Evolutionary conservation across 495 filamentous ascomycete species (phyloP).

Genomic region (Podospora pseudocomata): DNA sequence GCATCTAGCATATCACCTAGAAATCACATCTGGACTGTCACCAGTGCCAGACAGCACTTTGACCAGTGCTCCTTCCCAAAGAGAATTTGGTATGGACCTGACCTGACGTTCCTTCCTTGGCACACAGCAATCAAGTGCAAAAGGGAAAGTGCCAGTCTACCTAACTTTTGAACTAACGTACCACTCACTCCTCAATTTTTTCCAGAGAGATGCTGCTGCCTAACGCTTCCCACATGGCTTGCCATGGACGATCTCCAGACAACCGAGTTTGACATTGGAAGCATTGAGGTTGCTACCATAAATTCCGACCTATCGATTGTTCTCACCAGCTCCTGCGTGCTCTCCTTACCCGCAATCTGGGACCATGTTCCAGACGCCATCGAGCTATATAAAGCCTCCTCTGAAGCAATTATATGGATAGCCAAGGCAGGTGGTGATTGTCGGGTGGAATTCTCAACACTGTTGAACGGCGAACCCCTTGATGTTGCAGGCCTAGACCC

Average conservation of each 20-base stretch:
- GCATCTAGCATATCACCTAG: background rate
- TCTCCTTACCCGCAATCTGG: slow-evolving; percentile 12
- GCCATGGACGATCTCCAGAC: background rate
- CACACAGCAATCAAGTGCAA: background rate
- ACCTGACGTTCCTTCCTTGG: background rate
- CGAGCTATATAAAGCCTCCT: slow-evolving; percentile 16
- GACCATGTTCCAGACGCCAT: slow-evolving; percentile 8
- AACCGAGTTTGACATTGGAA: slow-evolving; percentile 21
- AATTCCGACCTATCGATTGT: slow-evolving; percentile 19
- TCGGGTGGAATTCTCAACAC: slow-evolving; percentile 21
- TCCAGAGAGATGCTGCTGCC: background rate
- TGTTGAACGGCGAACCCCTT: slow-evolving; percentile 18
- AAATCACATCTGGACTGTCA: background rate
- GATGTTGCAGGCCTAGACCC: slow-evolving; percentile 3
- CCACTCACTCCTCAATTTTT: background rate
- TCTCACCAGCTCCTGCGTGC: slow-evolving; percentile 20
- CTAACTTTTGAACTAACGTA: no score
- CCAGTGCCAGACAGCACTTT: background rate
- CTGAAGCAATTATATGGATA: slow-evolving; percentile 26
- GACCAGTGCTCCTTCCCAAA: background rate
- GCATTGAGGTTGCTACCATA: slow-evolving; percentile 20
- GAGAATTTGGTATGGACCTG: background rate
- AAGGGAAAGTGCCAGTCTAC: background rate
- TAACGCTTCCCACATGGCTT: background rate
- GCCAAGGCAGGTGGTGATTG: slow-evolving; percentile 31